phyloP scores from a whole-genome alignment of 1,284 basidiomycete species.

The Sanghuangporus sanghuang region DNA sequence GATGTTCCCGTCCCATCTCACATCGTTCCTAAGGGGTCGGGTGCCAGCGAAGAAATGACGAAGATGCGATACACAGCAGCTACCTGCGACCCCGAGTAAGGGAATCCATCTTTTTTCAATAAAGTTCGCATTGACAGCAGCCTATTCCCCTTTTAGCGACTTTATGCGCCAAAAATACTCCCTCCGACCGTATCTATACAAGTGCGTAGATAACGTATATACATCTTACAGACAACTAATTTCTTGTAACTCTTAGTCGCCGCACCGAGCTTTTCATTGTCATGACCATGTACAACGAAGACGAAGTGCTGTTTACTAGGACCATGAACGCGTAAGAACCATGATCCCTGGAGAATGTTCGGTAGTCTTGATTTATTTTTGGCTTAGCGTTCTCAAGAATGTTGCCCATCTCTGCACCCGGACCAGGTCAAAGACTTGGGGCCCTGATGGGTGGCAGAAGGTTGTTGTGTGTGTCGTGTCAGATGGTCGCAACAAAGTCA shows the following conservation, averaged over 20 bases:
- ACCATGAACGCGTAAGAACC: slow-evolving; percentile 81
- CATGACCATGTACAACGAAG: slow-evolving; percentile 97
- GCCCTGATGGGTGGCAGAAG: slow-evolving; percentile 92
- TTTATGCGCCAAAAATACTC: slow-evolving; percentile 77
- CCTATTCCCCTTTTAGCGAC: slow-evolving; percentile 31
- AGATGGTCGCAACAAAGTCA: slow-evolving; percentile 87
- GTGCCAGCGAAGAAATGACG: slow-evolving; percentile 69
- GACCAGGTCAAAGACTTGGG: slow-evolving; percentile 87
- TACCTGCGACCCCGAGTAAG: slow-evolving; percentile 83
- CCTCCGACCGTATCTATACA: slow-evolving; percentile 79
- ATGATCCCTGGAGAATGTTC: slow-evolving; percentile 11
- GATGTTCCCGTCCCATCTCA: slow-evolving; percentile 76
- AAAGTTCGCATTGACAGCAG: neutral
- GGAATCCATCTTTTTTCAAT: neutral
- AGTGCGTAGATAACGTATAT: neutral
- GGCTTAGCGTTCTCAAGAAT: slow-evolving; percentile 79
- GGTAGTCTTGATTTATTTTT: slow-evolving; percentile 8
- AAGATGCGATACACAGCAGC: slow-evolving; percentile 90
- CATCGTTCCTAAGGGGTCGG: slow-evolving; percentile 65
- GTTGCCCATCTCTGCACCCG: slow-evolving; percentile 81
- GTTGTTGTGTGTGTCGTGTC: slow-evolving; percentile 91
- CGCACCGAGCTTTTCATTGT: slow-evolving; percentile 93
- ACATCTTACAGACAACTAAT: neutral
- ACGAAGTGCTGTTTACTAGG: slow-evolving; percentile 77
- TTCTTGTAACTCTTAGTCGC: slow-evolving; percentile 36